Percentiles rank a stretch among this genome's conserved stretches.
Evolutionary conservation across 2,329 filamentous ascomycete species (phyloP).

Genomic region (Alternaria brassicicola): DNA sequence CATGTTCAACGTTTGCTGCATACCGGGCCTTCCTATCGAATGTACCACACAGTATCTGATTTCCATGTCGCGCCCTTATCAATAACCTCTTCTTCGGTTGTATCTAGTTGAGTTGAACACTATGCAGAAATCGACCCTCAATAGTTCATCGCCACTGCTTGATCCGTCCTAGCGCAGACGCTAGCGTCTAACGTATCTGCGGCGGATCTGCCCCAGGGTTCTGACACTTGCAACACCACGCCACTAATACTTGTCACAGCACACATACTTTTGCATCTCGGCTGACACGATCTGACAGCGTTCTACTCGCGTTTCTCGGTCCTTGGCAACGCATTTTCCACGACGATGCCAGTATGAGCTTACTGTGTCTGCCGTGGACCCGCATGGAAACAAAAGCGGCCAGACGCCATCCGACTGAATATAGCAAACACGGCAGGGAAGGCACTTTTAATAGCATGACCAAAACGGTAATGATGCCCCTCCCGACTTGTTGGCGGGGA

Average conservation of each 20-base stretch:
- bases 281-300: constrained; percentile 7
- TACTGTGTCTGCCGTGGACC: constrained; percentile 10
- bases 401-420: constrained; percentile 18
- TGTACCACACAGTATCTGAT: fast-evolving
- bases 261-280: constrained; percentile 10
- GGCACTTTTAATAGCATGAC: constrained; percentile 6
- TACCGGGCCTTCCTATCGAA: background rate
- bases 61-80: no score
- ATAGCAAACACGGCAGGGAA: background rate
- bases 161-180: constrained; percentile 11
- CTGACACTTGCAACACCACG: constrained; percentile 27
- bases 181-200: constrained; percentile 26
- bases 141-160: constrained; percentile 18
- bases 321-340: constrained; percentile 16
- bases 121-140: background rate
- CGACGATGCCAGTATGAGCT: constrained; percentile 23
- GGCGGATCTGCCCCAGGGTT: constrained; percentile 27
- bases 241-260: constrained; percentile 14
- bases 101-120: background rate
- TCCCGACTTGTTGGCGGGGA: constrained; percentile 22
- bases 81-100: no score
- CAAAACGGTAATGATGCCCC: constrained; percentile 4
- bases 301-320: constrained; percentile 13
- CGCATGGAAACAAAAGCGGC: constrained; percentile 12
- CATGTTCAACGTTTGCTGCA: background rate